Evolutionary conservation across 2,329 filamentous ascomycete species (phyloP).

Genomic region (Monosporascus sp.): DNA sequence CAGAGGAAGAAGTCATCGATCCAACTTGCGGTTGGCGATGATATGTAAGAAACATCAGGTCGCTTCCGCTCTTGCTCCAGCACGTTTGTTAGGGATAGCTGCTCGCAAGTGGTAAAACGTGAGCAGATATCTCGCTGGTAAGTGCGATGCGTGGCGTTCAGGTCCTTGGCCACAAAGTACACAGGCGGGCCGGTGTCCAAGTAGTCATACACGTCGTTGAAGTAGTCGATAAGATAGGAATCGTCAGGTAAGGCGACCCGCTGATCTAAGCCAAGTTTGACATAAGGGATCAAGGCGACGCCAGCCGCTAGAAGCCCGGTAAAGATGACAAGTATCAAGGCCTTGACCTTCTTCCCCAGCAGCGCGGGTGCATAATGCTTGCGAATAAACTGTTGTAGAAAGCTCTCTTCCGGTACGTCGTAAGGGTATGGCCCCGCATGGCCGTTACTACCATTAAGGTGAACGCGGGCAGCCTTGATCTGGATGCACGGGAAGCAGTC

Average conservation of each 20-base stretch:
- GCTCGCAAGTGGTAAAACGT: conserved; percentile 82
- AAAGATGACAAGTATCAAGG: conserved; percentile 71
- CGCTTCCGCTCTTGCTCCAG: conserved; percentile 93
- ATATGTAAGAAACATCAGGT: conserved; percentile 79
- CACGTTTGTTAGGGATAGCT: conserved; percentile 78
- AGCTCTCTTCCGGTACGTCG: conserved; percentile 76
- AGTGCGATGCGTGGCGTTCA: conserved; percentile 69
- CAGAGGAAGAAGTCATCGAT: conserved; percentile 94
- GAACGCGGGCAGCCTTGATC: conserved; percentile 66
- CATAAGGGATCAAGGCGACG: conserved; percentile 75
- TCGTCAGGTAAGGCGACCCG: conserved; percentile 88
- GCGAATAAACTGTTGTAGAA: conserved; percentile 81
- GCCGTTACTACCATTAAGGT: conserved; percentile 57
- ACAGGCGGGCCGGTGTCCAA: conserved; percentile 88
- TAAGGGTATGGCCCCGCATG: conserved; percentile 55
- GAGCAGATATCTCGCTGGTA: conserved; percentile 87
- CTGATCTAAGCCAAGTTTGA: conserved; percentile 87
- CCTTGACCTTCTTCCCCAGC: conserved; percentile 74
- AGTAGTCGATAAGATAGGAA: conserved; percentile 93
- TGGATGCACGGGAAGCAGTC: conserved; percentile 90
- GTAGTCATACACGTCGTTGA: conserved; percentile 92
- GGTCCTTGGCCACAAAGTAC: conserved; percentile 83
- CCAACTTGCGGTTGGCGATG: conserved; percentile 88
- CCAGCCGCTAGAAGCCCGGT: conserved; percentile 82
- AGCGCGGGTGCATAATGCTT: conserved; percentile 81